These are phyloP conservation scores for Marasmius oreades DNA, from an alignment of 1,284 basidiomycete genomes.

Conservation along the genomic window DNA sequence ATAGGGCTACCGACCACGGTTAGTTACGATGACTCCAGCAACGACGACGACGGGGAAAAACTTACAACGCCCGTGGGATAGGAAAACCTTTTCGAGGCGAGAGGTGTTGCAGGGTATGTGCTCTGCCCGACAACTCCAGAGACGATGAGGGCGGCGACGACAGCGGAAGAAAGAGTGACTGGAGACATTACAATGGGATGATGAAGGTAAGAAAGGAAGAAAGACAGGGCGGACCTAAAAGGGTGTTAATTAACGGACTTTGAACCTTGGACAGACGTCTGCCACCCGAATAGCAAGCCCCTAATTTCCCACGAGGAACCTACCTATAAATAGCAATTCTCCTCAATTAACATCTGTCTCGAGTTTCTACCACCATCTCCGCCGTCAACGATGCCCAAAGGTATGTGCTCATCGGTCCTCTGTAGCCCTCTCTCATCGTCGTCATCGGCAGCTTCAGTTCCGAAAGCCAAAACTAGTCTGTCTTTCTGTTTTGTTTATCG, in stretches of 20 bases:
- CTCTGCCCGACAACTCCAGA: neutral
- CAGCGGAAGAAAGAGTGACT: slow-evolving; percentile 5
- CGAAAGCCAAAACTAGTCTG: neutral
- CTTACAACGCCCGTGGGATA: slow-evolving; percentile 13
- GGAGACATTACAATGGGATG: neutral
- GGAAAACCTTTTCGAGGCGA: slow-evolving; percentile 10
- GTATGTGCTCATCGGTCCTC: neutral
- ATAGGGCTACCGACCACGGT: slow-evolving; percentile 7
- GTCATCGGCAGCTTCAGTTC: neutral
- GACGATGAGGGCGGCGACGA: slow-evolving; percentile 2
- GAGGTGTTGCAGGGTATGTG: slow-evolving; percentile 12
- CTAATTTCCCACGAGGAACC: neutral
- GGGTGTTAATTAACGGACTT: too few species aligned
- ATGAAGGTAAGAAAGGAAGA: neutral
- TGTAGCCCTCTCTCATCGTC: neutral
- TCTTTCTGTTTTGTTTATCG: neutral
- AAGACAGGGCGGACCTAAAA: too few species aligned
- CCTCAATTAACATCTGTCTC: neutral
- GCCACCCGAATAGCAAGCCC: neutral
- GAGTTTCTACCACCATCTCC: neutral
- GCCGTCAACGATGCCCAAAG: slow-evolving; percentile 1
- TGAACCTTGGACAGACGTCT: neutral
- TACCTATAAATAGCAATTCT: neutral
- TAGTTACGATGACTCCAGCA: neutral
- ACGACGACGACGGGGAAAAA: neutral